A percentile compares a stretch with the other conserved stretches of the same genome.
These are phyloP conservation scores for Leptomonas pyrrhocoris DNA, from an alignment of 208 protist genomes.

Conservation along the genomic window DNA sequence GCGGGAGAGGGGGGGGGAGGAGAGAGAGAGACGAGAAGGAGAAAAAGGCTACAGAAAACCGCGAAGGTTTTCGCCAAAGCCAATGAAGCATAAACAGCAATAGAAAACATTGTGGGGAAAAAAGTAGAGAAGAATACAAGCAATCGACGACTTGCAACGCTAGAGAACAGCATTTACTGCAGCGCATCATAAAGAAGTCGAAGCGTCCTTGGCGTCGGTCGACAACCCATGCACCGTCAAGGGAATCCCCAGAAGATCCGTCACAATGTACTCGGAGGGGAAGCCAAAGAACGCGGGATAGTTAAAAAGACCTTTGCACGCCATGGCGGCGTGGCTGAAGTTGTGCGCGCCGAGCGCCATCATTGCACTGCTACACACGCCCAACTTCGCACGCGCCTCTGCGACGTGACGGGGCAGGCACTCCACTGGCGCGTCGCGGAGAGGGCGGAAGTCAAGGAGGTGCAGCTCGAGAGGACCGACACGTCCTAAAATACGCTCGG, in stretches of 20 bases:
- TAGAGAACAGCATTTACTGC: too few species aligned
- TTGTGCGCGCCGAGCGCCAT: slow-evolving; percentile 10
- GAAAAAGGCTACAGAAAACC: too few species aligned
- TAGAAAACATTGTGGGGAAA: too few species aligned
- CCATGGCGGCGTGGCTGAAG: slow-evolving; percentile 32
- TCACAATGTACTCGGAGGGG: slow-evolving; percentile 32
- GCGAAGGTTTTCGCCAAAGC: too few species aligned
- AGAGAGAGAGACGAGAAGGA: too few species aligned
- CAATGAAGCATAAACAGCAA: too few species aligned
- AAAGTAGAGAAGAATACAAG: too few species aligned
- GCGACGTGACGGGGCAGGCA: neutral
- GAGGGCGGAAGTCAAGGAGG: slow-evolving; percentile 40
- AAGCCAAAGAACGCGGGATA: slow-evolving; percentile 39
- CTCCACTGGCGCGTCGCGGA: neutral
- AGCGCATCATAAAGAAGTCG: too few species aligned
- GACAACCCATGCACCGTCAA: neutral
- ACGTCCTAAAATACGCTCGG: slow-evolving; percentile 28
- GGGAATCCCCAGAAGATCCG: slow-evolving; percentile 15
- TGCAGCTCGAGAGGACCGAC: slow-evolving; percentile 46
- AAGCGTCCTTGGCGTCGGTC: neutral
- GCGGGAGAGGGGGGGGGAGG: too few species aligned
- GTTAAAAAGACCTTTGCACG: slow-evolving; percentile 30
- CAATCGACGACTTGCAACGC: too few species aligned
- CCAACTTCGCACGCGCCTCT: slow-evolving; percentile 2
- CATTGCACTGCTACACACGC: neutral